These are phyloP conservation scores for Phellinidium pouzarii DNA, from an alignment of 1,284 basidiomycete species.

Conservation along the genomic window DNA sequence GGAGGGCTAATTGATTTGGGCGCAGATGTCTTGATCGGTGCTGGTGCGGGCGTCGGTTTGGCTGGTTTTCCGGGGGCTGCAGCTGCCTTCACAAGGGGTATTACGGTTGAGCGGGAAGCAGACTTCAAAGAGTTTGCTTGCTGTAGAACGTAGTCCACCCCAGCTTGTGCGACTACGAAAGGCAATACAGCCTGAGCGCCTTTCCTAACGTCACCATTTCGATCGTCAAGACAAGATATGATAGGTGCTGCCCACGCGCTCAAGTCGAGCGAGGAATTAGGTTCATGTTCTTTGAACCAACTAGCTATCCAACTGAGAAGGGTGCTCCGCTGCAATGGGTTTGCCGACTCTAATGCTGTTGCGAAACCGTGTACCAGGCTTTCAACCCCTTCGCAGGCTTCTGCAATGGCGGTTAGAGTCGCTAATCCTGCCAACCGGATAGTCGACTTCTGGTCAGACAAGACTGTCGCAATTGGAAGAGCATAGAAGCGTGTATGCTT, in stretches of 20 bases:
- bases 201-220: conserved; percentile 89
- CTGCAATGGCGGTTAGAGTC: conserved; percentile 79
- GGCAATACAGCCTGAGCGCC: conserved; percentile 82
- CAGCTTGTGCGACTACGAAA: conserved; percentile 67
- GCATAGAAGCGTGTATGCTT: conserved; percentile 78
- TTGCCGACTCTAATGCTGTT: conserved; percentile 77
- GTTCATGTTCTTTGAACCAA: conserved; percentile 66
- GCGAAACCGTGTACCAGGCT: conserved; percentile 74
- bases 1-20: conserved; percentile 7
- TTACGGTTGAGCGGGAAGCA: conserved; percentile 80
- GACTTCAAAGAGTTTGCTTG: conserved; percentile 86
- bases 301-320: conserved; percentile 82
- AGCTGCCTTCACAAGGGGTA: conserved; percentile 83
- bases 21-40: conserved; percentile 2
- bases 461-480: conserved; percentile 73
- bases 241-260: conserved; percentile 62
- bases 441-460: conserved; percentile 90
- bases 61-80: conserved; percentile 24
- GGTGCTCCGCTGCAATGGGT: conserved; percentile 83
- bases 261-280: conserved; percentile 62
- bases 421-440: conserved; percentile 76
- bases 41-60: conserved; percentile 17
- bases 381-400: conserved; percentile 80
- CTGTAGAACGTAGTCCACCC: conserved; percentile 83
- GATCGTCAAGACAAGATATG: conserved; percentile 87